phyloP scores from a whole-genome alignment of 495 filamentous ascomycete species.

The Darksidea phi region DNA sequence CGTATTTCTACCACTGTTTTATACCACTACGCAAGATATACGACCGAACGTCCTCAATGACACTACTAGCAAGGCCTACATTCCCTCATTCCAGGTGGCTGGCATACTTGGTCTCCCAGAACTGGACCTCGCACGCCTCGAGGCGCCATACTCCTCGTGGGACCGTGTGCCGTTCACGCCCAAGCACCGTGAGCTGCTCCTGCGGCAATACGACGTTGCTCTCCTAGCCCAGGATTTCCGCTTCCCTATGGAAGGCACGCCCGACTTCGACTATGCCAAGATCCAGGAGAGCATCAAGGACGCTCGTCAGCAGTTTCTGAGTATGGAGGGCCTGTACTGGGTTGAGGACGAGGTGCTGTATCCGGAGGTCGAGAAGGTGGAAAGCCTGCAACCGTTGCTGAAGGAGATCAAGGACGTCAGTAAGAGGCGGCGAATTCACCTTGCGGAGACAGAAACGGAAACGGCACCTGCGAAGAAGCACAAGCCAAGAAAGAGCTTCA shows the following conservation, averaged over 20 bases:
- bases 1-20: slow-evolving; percentile 37
- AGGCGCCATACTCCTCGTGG: slow-evolving; percentile 28
- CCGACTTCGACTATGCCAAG: slow-evolving; percentile 28
- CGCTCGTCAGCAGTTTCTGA: slow-evolving; percentile 31
- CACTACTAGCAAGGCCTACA: slow-evolving; percentile 22
- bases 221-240: slow-evolving; percentile 35
- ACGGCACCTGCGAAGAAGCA: slow-evolving; percentile 9
- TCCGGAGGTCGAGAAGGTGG: slow-evolving; percentile 21
- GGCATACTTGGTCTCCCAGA: slow-evolving; percentile 41
- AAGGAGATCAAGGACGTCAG: slow-evolving; percentile 16
- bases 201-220: slow-evolving; percentile 31
- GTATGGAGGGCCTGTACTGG: slow-evolving; percentile 36
- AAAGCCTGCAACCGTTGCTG: slow-evolving; percentile 18
- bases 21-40: slow-evolving; percentile 25
- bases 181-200: slow-evolving; percentile 28
- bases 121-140: slow-evolving; percentile 30
- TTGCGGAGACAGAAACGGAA: slow-evolving; percentile 7
- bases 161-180: slow-evolving; percentile 18
- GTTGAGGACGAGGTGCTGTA: slow-evolving; percentile 20
- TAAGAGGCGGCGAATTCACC: slow-evolving; percentile 20
- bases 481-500: slow-evolving; percentile 30
- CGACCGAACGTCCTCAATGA: slow-evolving; percentile 3
- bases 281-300: slow-evolving; percentile 29
- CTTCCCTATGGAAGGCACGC: slow-evolving; percentile 31
- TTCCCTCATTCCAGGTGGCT: slow-evolving; percentile 40